A percentile compares a stretch with the other conserved stretches of the same genome.
phyloP scores from a whole-genome alignment of 805 yeast genomes.

The Sugiyamaella boreocaroliniensis region DNA sequence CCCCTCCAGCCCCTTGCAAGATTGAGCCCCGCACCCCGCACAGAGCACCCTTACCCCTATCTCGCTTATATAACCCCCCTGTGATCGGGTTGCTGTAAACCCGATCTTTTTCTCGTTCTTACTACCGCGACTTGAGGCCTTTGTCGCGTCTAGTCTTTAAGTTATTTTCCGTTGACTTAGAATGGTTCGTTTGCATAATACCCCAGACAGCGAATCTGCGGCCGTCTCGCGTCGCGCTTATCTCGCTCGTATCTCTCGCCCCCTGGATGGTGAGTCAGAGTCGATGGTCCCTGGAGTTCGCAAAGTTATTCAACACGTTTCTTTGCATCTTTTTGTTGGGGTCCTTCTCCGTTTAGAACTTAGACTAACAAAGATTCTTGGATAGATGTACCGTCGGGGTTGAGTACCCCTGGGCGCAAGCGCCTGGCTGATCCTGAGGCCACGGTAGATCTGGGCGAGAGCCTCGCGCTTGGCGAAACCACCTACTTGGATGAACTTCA shows the following conservation, averaged over 20 bases:
- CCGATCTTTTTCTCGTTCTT: background rate
- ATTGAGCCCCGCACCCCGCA: background rate
- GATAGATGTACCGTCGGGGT: background rate
- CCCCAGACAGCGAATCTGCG: background rate
- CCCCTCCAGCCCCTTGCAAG: no score
- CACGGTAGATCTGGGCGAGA: background rate
- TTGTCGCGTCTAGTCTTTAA: background rate
- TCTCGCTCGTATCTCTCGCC: background rate
- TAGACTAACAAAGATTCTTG: background rate
- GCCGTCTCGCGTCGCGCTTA: background rate
- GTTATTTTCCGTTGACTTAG: no score
- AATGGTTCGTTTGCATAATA: background rate
- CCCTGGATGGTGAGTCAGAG: background rate
- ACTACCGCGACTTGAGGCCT: background rate
- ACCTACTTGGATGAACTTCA: background rate
- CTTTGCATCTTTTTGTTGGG: no score
- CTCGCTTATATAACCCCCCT: background rate
- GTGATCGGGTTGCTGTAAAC: background rate
- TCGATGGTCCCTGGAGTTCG: no score
- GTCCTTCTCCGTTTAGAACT: background rate
- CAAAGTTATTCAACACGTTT: no score
- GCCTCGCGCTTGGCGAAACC: background rate
- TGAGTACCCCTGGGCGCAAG: background rate
- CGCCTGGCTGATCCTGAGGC: background rate
- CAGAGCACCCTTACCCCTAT: background rate